Evolutionary conservation across 2,329 filamentous ascomycete species (phyloP).

Genomic region (Helotiales sp.): DNA sequence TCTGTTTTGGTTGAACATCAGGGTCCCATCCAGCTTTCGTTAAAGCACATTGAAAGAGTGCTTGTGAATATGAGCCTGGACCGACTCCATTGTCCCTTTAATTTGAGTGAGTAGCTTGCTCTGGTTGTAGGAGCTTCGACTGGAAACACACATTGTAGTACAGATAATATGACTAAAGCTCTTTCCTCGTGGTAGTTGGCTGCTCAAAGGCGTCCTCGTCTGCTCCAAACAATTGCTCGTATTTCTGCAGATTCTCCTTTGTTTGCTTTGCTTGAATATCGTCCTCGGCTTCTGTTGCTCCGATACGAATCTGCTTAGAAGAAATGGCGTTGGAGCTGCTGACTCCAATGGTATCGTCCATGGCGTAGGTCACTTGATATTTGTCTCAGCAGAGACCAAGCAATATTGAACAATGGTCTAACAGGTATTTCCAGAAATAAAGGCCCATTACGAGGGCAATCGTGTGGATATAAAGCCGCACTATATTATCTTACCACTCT

Average conservation of each 20-base stretch:
- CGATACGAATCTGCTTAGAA: conserved; percentile 3
- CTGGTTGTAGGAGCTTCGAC: neutral
- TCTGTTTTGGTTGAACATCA: conserved; percentile 29
- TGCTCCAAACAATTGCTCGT: conserved; percentile 39
- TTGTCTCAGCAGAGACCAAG: neutral
- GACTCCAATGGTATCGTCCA: conserved; percentile 9
- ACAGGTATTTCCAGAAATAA: neutral
- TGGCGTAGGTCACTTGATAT: neutral
- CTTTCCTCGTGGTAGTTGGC: conserved; percentile 41
- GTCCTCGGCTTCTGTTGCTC: neutral
- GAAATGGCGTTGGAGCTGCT: conserved; percentile 9
- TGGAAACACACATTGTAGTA: conserved; percentile 40
- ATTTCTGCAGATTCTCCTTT: conserved; percentile 30
- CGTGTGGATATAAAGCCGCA: conserved; percentile 3
- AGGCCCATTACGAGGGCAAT: neutral
- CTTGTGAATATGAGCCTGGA: conserved; percentile 41
- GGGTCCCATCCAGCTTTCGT: conserved; percentile 41
- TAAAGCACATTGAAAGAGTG: conserved; percentile 43
- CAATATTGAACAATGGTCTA: neutral
- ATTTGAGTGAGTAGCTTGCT: neutral
- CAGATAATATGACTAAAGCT: conserved; percentile 45
- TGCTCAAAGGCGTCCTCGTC: conserved; percentile 39
- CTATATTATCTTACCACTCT: neutral
- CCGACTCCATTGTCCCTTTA: conserved; percentile 44
- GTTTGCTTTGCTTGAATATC: conserved; percentile 19